Evolutionary conservation across 2,329 filamentous ascomycete genomes (phyloP), one percentile per base, ranked within the genome.

Genomic region (Xylaria sp.): DNA sequence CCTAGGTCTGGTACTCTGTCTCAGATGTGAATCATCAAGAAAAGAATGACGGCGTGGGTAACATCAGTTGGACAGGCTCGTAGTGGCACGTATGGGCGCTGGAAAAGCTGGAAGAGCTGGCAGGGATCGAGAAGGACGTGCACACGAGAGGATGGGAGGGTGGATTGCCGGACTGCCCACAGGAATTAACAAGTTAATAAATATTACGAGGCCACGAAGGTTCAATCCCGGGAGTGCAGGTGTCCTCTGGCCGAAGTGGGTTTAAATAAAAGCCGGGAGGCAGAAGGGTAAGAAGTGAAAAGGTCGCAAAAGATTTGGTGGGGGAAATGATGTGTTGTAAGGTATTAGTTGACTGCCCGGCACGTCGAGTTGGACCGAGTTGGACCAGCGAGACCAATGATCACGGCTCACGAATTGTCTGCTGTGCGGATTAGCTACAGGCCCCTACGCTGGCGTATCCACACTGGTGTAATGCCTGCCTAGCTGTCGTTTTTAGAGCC

Each of bases 1-100:
- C 37, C 37, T 13, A 42, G 37, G 37, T 42, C 11, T 10, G 37
- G 57, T 60, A 59, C 62, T 57, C 58, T 62, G 64, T 62, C 63
- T 71, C 66, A 70, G 59, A 63, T 62, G 55, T 64, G 61, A 67
- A 65, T 66, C 68, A 71, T 71, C 59, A 64, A 66, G 64, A 59
- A 59, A 30, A 51, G 52, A 39, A 48, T 51, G 52, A 57, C 52
- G n/a, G 58, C 37, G 52, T 11, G 39, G 55, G 56, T 57, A 57
- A 50, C 48, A 47, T 42, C 42, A 54, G 50, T 19, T 48, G 18
- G 50, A 13, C 39, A 57, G 39, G 46, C 23, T 34, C 37, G 50
- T 4, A 8, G 23, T 35, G 13, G 13, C n/a, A 10, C 16, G 23
- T 30, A 30, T 30, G 23, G 23, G 23, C 23, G 23, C 23, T 30